phyloP scores from a whole-genome alignment of 345 rosid species.

The Carallia brachiata region DNA sequence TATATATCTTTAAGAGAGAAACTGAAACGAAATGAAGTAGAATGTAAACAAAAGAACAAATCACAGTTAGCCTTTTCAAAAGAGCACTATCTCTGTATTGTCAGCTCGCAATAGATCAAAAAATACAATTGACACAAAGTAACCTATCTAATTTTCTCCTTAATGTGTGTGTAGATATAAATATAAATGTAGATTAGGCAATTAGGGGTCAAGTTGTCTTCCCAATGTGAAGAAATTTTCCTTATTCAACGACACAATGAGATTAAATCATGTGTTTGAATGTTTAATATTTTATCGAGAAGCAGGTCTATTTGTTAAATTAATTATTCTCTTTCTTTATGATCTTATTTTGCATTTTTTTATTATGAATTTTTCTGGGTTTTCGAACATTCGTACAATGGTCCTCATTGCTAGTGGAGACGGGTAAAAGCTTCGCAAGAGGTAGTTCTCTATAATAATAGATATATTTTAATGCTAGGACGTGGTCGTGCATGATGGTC shows the following conservation, averaged over 20 bases:
- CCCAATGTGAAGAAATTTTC: neutral
- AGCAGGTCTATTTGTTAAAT: slow-evolving; percentile 2
- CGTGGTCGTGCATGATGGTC: slow-evolving; percentile 27
- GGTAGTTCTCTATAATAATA: neutral
- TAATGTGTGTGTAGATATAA: neutral
- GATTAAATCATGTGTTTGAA: slow-evolving; percentile 11
- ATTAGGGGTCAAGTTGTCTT: slow-evolving; percentile 19
- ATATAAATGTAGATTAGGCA: neutral
- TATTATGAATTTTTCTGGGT: neutral
- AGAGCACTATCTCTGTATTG: too few species aligned
- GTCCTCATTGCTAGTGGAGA: slow-evolving; percentile 20
- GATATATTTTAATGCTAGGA: neutral
- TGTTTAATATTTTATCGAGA: slow-evolving; percentile 15
- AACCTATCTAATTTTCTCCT: too few species aligned
- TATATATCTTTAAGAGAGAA: too few species aligned
- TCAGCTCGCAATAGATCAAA: too few species aligned
- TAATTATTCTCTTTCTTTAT: neutral
- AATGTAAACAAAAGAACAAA: too few species aligned
- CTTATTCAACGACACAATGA: slow-evolving; percentile 11
- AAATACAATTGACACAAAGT: too few species aligned
- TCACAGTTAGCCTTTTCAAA: too few species aligned
- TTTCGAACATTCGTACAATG: slow-evolving; percentile 18
- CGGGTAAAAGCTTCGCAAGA: neutral
- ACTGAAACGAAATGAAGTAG: too few species aligned
- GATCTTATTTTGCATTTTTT: neutral